Evolutionary conservation across 768 basidiomycete genomes (phyloP).

Genomic region (Boletus tomentosulus): DNA sequence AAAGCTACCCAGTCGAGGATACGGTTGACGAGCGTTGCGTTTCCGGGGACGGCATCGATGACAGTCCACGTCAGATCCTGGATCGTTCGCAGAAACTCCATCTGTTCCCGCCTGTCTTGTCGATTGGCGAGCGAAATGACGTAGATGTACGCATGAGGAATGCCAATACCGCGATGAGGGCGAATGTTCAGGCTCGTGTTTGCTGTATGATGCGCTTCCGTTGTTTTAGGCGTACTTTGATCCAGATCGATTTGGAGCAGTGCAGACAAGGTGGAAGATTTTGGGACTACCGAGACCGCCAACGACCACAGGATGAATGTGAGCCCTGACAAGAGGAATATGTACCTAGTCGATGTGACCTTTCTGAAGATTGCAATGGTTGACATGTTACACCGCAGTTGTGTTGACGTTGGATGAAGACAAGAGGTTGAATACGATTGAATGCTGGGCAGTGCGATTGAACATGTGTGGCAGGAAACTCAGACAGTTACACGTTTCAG

Average conservation of each 20-base stretch:
- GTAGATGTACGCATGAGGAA: conserved; percentile 41
- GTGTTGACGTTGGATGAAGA: neutral
- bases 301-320: conserved; percentile 21
- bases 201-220: neutral
- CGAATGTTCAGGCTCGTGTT: neutral
- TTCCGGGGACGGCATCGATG: conserved; percentile 43
- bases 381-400: neutral
- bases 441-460: no score
- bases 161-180: conserved; percentile 27
- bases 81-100: conserved; percentile 48
- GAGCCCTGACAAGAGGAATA: conserved; percentile 20
- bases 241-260: conserved; percentile 16
- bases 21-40: conserved; percentile 34
- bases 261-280: conserved; percentile 8
- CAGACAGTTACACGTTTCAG: no score
- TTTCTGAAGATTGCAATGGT: conserved; percentile 5
- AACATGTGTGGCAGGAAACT: no score
- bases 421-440: no score
- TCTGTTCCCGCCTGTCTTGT: conserved; percentile 49
- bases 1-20: conserved; percentile 43
- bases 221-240: neutral
- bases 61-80: conserved; percentile 54
- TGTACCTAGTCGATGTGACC: conserved; percentile 17
- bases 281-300: conserved; percentile 3
- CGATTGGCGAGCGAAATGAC: conserved; percentile 60